A percentile compares a stretch with the other conserved stretches of the same genome.
Conservation (phyloP, 2,329 filamentous ascomycete genomes). For the Aspergillus cejpii region DNA sequence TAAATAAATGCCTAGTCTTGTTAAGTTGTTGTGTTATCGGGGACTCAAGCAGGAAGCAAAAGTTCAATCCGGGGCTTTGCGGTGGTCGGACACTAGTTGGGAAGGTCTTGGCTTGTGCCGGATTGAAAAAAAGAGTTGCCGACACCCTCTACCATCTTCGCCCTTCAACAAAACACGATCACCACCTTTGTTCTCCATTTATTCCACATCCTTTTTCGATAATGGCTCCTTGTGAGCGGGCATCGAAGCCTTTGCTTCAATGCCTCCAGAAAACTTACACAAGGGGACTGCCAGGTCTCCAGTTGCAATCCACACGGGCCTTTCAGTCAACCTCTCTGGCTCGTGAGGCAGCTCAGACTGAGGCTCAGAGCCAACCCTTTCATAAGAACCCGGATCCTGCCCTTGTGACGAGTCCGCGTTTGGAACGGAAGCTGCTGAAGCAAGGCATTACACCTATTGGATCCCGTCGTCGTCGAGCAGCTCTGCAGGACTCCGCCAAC, state of each 20-base stretch:
- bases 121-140: constrained; percentile 35
- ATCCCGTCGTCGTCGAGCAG: constrained; percentile 73
- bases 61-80: constrained; percentile 27
- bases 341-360: constrained; percentile 42
- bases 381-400: constrained; percentile 53
- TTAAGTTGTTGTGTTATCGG: constrained; percentile 6
- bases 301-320: constrained; percentile 39
- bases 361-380: constrained; percentile 35
- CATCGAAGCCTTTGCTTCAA: constrained; percentile 39
- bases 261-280: constrained; percentile 35
- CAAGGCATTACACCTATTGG: constrained; percentile 67
- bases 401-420: constrained; percentile 57
- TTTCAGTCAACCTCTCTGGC: constrained; percentile 44
- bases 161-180: constrained; percentile 18
- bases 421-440: constrained; percentile 63
- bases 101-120: constrained; percentile 28
- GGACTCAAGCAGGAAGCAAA: constrained; percentile 26
- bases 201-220: constrained; percentile 5
- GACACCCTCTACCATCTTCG: constrained; percentile 15
- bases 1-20: constrained; percentile 3
- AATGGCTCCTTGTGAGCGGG: constrained; percentile 41
- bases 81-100: constrained; percentile 28
- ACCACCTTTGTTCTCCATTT: constrained; percentile 15
- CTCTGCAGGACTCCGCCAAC: constrained; percentile 57
- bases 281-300: constrained; percentile 28